Conservation (phyloP, 2,329 filamentous ascomycete genomes). For the Aspergillus fischeri region DNA sequence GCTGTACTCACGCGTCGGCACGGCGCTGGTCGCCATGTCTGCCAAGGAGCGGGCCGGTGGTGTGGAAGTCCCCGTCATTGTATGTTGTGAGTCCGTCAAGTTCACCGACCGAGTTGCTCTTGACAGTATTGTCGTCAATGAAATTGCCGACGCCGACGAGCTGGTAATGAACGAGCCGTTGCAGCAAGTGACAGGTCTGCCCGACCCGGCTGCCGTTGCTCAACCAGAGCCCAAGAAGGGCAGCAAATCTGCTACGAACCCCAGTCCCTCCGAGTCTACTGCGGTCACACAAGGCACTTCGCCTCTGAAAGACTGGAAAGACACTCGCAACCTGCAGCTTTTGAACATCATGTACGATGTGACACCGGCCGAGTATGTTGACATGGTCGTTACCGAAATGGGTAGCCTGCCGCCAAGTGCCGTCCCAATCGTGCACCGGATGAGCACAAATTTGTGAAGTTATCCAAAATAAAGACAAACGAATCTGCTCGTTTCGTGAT, state of each 20-base stretch:
- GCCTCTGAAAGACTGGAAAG: slow-evolving; percentile 52
- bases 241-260: slow-evolving; percentile 22
- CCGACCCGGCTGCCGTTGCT: slow-evolving; percentile 21
- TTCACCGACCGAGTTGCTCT: slow-evolving; percentile 86
- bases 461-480: background rate
- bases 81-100: slow-evolving; percentile 92
- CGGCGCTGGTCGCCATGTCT: slow-evolving; percentile 78
- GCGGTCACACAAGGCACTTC: slow-evolving; percentile 24
- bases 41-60: slow-evolving; percentile 58
- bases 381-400: slow-evolving; percentile 86
- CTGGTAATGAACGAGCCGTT: slow-evolving; percentile 38
- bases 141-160: slow-evolving; percentile 75
- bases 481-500: background rate
- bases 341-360: slow-evolving; percentile 85
- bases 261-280: slow-evolving; percentile 19
- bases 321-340: slow-evolving; percentile 58
- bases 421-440: slow-evolving; percentile 68
- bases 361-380: slow-evolving; percentile 80
- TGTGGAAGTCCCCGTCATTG: slow-evolving; percentile 73
- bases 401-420: slow-evolving; percentile 82
- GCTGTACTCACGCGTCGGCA: slow-evolving; percentile 83
- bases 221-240: slow-evolving; percentile 29
- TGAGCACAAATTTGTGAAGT: slow-evolving; percentile 43
- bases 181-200: slow-evolving; percentile 31
- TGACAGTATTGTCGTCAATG: slow-evolving; percentile 91